Base-by-base conservation (phyloP, 2,329 filamentous ascomycete species). In the Colletotrichum musicola region DNA sequence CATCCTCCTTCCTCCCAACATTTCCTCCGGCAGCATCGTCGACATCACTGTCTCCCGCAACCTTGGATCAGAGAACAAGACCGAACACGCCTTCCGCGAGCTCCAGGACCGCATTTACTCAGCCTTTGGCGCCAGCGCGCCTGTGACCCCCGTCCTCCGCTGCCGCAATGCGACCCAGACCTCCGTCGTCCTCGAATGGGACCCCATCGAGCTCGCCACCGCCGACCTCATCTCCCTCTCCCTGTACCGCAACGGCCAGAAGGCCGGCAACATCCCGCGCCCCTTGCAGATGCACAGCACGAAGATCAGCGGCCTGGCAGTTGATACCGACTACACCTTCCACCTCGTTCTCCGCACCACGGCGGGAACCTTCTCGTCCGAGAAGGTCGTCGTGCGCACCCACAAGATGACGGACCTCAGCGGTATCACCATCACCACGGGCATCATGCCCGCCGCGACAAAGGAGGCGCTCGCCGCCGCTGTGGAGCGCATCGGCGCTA, bases 361-460 rank as follows among this genome's bases (percentile, higher is more conserved):
- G 63, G 96, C 96, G 4, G 96, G 96, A 68, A 97, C 93, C 46
- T 95, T 90, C 76, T 88, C 88, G 70, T 96, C 92, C 78, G 93
- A 97, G 72, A 93, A 92, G 78, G 86, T 99, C 60, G 88, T 88
- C 4, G 94, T 97, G 67, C 90, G 92, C 76, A 99, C 96, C 53
- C 96, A 99, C 84, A 97, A 98, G 85, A 98, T 99, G 95, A 98
- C 95, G 46, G 95, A 99, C 79, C 85, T 99, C 59, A 95, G 92
- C 73, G 96, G 96, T 67, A 95, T 99, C 79, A 98, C 95, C 25
- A 93, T 99, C 74, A 97, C 95, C 2, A 92, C 94, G 0, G 96
- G 96, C 58, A 88, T 97, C 73, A 86, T 99, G 80, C 93, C 95
- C 2, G 85, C 88, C 7, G 84, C 90, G 61, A 84, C 91, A 63